Evolutionary conservation across 306 rosid species (phyloP), one percentile per base, ranked within the genome.

Genomic region (Albizia julibrissin): DNA sequence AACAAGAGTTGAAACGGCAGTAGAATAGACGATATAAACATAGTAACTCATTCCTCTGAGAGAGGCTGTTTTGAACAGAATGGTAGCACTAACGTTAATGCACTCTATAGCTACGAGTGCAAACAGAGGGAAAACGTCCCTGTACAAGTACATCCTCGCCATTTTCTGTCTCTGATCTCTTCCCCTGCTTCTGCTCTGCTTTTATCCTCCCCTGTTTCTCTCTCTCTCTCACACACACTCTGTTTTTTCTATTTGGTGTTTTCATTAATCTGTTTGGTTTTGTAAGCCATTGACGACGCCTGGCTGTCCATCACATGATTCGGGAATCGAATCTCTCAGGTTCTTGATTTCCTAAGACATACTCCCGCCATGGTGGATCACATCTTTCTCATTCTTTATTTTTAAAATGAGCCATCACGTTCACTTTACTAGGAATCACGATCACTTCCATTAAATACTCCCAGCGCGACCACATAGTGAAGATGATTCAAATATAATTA

Each of bases 21-120:
- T 85, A 10, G 93, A 77, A 78, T 94, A 92, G 52, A 85, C 84
- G 3, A 86, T 59, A 80, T 91, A 90, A 37, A 87, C 93, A 27
- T 81, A 87, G 89, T 79, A 89, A 84, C 89, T 87, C 65, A 90
- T 61, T 0, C 95, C 90, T 74, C 75, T 80, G 24, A 69, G 54
- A 24, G 81, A 56, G 24, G 94, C 97, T 78, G 88, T 87, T 84
- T 94, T 94, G 87, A 85, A 91, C 15, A 90, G 54, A 68, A 71
- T 47, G 62, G 59, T 81, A 0, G 87, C 84, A 47, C 90, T 94
- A 64, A 94, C 92, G 46, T 69, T 82, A 8, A 82, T 69, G 78
- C 88, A 85, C 77, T 92, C 94, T 1, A 76, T 65, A 10, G 86
- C 82, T 1, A 89, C 72, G 90, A 94, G 80, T 27, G 88, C 92